Conservation (phyloP, 1,284 basidiomycete genomes). For the Pseudozyma sp. region DNA sequence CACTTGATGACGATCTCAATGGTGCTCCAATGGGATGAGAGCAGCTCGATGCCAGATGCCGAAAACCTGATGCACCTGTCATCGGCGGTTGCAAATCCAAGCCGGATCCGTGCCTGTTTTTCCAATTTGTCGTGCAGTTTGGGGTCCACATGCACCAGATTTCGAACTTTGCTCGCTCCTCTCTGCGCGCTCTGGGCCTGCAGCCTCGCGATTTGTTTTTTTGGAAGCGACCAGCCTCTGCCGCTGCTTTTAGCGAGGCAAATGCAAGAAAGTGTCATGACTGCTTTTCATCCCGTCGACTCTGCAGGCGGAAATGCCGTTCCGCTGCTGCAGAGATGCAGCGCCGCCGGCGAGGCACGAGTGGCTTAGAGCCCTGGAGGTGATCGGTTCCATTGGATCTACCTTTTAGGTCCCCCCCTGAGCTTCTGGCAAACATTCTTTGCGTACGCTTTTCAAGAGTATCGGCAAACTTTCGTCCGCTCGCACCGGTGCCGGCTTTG, state of each 20-base stretch:
- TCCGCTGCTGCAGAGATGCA: neutral
- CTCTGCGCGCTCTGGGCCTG: neutral
- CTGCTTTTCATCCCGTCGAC: neutral
- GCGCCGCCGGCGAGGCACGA: slow-evolving; percentile 1
- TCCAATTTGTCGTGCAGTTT: neutral
- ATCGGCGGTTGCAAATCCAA: slow-evolving; percentile 17
- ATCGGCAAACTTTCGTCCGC: too few relatives aligned
- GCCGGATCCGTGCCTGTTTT: slow-evolving; percentile 15
- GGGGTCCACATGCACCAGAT: too few relatives aligned
- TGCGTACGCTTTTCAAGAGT: neutral
- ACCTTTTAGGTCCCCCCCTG: neutral
- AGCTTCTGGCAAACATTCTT: too few relatives aligned
- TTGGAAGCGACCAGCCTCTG: too few relatives aligned
- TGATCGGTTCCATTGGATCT: slow-evolving; percentile 1
- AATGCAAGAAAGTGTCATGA: slow-evolving; percentile 1
- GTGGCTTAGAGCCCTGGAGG: neutral
- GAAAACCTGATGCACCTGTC: slow-evolving; percentile 4
- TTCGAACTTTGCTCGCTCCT: neutral
- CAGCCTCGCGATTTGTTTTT: neutral
- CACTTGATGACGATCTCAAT: too few relatives aligned
- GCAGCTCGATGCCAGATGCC: slow-evolving; percentile 8
- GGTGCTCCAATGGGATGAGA: neutral
- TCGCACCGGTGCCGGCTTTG: too few relatives aligned
- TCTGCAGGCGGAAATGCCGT: neutral
- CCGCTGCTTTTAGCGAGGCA: too few relatives aligned